phyloP scores from a whole-genome alignment of 768 basidiomycete species.

The Lactarius quietus region DNA sequence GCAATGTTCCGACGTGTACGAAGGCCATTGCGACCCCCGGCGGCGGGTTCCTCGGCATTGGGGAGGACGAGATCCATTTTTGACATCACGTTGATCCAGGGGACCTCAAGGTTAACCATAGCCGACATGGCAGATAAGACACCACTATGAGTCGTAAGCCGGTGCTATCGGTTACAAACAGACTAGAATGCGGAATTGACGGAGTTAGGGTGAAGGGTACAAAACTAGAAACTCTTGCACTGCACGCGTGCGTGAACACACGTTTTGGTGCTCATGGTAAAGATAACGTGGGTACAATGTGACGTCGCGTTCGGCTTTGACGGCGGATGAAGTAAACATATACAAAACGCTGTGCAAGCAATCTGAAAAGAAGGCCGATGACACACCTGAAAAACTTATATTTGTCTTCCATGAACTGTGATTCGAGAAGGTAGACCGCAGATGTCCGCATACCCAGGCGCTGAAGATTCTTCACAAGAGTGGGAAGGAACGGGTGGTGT shows the following conservation, averaged over 20 bases:
- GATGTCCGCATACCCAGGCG: conserved; percentile 82
- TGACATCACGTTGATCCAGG: conserved; percentile 97
- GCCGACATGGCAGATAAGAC: conserved; percentile 98
- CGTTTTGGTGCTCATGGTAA: conserved; percentile 2
- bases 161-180: conserved; percentile 18
- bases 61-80: conserved; percentile 96
- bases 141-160: conserved; percentile 49
- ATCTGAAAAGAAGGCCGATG: conserved; percentile 3
- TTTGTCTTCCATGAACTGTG: conserved; percentile 99
- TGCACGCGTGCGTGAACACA: not conserved
- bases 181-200: conserved; percentile 13
- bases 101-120: conserved; percentile 96
- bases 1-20: conserved; percentile 78
- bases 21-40: conserved; percentile 62
- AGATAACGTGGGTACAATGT: conserved; percentile 12
- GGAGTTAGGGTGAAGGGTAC: conserved; percentile 21
- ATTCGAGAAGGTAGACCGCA: conserved; percentile 91
- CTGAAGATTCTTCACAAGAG: conserved; percentile 71
- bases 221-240: not conserved
- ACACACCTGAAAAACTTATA: conserved; percentile 92
- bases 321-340: conserved; percentile 1
- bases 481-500: conserved; percentile 94
- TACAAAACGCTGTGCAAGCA: conserved; percentile 15
- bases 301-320: conserved; percentile 6
- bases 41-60: conserved; percentile 55